phyloP scores from a whole-genome alignment of 1,284 basidiomycete genomes.

The Schizophyllum amplum region DNA sequence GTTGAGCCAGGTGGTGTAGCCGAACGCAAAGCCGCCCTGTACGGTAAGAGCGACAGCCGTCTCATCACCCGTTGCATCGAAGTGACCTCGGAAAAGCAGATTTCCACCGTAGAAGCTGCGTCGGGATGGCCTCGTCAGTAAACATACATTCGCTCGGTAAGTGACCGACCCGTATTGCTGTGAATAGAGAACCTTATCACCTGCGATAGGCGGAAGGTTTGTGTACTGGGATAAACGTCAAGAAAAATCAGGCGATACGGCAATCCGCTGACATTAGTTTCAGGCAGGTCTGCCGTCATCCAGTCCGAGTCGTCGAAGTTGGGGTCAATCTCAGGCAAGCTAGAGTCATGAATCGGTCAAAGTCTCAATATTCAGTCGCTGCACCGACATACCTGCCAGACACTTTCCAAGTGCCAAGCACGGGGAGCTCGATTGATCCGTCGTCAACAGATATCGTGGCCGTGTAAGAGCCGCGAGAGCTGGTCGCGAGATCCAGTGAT shows the following conservation, averaged over 20 bases:
- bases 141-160: not conserved
- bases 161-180: conserved; percentile 39
- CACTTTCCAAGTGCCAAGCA: conserved; percentile 37
- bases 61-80: conserved; percentile 34
- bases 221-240: conserved; percentile 28
- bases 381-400: conserved; percentile 30
- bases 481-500: conserved; percentile 16
- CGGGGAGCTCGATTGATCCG: conserved; percentile 23
- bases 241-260: not conserved
- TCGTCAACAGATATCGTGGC: conserved; percentile 16
- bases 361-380: not conserved
- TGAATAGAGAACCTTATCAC: conserved; percentile 35
- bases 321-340: conserved; percentile 38
- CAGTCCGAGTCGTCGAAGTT: conserved; percentile 38
- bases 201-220: conserved; percentile 34
- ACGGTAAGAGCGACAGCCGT: conserved; percentile 37
- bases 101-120: conserved; percentile 41
- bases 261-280: conserved; percentile 30
- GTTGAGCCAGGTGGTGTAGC: conserved; percentile 44
- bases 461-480: conserved; percentile 24
- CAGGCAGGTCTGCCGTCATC: conserved; percentile 29
- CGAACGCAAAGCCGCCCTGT: conserved; percentile 40
- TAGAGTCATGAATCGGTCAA: no score
- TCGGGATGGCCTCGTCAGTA: not conserved
- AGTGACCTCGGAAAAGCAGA: conserved; percentile 44